These are phyloP conservation scores for Gloeostereum incarnatum DNA, from an alignment of 768 basidiomycete genomes.

Conservation along the genomic window DNA sequence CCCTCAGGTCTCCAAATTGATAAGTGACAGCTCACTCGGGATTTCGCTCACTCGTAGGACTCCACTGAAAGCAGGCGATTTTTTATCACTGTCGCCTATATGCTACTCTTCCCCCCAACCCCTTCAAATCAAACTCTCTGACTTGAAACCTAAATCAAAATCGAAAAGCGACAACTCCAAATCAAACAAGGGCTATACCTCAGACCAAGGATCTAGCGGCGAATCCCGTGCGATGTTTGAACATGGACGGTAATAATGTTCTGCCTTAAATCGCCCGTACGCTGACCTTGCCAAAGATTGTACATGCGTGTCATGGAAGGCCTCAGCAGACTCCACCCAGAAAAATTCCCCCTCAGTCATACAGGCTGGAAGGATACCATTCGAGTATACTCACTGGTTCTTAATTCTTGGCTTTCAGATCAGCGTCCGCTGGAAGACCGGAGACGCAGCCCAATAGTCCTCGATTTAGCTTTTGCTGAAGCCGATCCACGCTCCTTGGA, in stretches of 20 bases:
- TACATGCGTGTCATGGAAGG: not conserved
- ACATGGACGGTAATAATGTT: not conserved
- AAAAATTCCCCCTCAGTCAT: not conserved
- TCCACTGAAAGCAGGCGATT: too few relatives aligned
- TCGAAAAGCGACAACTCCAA: not conserved
- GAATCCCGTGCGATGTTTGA: not conserved
- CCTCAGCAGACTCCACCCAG: not conserved
- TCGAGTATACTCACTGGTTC: not conserved
- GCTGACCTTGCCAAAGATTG: not conserved
- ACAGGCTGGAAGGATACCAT: not conserved
- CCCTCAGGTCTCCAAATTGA: too few relatives aligned
- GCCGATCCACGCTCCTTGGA: not conserved
- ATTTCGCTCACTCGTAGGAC: too few relatives aligned
- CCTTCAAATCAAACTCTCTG: too few relatives aligned
- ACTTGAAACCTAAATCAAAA: too few relatives aligned
- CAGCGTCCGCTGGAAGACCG: not conserved
- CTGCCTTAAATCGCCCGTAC: not conserved
- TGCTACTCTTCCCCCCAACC: too few relatives aligned
- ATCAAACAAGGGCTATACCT: slow-evolving; percentile 12
- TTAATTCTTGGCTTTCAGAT: not conserved
- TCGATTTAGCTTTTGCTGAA: not conserved
- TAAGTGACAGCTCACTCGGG: too few relatives aligned
- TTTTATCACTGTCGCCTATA: too few relatives aligned
- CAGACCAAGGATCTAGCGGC: not conserved
- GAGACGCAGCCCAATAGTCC: not conserved